Conservation (phyloP, 1,284 basidiomycete genomes). For the Fomitopsis pinicola region DNA sequence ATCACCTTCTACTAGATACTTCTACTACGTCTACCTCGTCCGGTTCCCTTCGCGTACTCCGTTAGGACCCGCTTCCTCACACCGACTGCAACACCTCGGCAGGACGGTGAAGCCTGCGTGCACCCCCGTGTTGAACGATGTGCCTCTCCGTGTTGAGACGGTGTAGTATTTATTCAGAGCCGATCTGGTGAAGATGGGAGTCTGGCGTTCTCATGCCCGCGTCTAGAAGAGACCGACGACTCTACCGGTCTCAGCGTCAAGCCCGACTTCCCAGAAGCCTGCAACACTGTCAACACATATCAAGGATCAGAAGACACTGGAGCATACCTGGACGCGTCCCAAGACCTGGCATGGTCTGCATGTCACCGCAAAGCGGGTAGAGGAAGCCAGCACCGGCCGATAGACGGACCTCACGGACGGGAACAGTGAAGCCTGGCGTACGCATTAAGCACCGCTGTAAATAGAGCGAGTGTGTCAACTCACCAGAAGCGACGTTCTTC, state of each 20-base stretch:
- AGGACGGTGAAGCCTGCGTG: conserved; percentile 18
- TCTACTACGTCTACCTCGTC: not conserved
- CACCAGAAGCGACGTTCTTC: conserved; percentile 81
- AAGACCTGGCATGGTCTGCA: conserved; percentile 98
- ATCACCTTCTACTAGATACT: too few relatives aligned
- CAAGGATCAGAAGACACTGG: not conserved
- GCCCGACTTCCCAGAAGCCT: conserved; percentile 84
- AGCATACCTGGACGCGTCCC: conserved; percentile 82
- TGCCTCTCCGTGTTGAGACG: conserved; percentile 30
- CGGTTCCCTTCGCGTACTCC: not conserved
- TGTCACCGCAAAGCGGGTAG: conserved; percentile 91
- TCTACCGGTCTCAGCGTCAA: conserved; percentile 69
- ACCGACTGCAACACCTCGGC: conserved; percentile 12
- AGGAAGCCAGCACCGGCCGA: conserved; percentile 96
- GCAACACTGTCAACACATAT: conserved; percentile 16
- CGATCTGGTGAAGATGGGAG: conserved; percentile 29
- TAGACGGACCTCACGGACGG: conserved; percentile 86
- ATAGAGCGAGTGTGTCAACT: not conserved
- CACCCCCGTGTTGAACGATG: conserved; percentile 39
- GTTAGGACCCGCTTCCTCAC: not conserved
- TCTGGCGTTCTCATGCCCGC: conserved; percentile 4
- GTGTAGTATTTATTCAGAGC: conserved; percentile 20
- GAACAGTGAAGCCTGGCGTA: conserved; percentile 78
- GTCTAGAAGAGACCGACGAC: conserved; percentile 74
- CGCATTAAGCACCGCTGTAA: not conserved